Conservation (phyloP, 1,284 basidiomycete genomes). For the Afroboletus lepidellus region DNA sequence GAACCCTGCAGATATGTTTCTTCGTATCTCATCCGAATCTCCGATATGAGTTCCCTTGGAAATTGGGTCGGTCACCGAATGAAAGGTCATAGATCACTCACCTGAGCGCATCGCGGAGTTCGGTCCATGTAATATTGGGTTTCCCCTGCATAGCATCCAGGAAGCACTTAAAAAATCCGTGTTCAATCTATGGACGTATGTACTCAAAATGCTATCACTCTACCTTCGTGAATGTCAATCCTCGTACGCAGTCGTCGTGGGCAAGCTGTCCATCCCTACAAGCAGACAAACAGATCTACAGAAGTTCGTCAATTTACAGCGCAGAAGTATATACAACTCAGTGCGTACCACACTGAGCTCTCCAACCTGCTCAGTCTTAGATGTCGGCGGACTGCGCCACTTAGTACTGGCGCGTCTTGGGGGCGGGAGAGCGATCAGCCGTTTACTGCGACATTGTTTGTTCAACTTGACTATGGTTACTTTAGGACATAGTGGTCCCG, state of each 20-base stretch:
- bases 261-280: constrained; percentile 28
- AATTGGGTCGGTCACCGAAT: background rate
- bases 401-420: constrained; percentile 7
- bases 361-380: constrained; percentile 3
- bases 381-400: constrained; percentile 6
- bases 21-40: constrained; percentile 19
- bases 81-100: constrained; percentile 6
- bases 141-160: constrained; percentile 16
- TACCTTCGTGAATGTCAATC: constrained; percentile 31
- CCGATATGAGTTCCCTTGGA: constrained; percentile 15
- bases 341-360: constrained; percentile 23
- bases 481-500: background rate
- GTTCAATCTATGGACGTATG: background rate
- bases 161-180: constrained; percentile 22
- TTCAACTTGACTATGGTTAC: constrained; percentile 11
- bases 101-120: constrained; percentile 21
- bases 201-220: background rate
- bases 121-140: constrained; percentile 21
- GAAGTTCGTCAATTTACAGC: background rate
- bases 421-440: background rate
- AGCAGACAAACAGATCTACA: constrained; percentile 32
- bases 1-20: background rate
- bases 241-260: constrained; percentile 17
- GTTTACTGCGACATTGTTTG: background rate
- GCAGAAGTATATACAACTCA: background rate